Percentiles rank a stretch among this genome's conserved stretches.
Conservation (phyloP, 306 rosid species). For the Oxytropis ochrocephala region DNA sequence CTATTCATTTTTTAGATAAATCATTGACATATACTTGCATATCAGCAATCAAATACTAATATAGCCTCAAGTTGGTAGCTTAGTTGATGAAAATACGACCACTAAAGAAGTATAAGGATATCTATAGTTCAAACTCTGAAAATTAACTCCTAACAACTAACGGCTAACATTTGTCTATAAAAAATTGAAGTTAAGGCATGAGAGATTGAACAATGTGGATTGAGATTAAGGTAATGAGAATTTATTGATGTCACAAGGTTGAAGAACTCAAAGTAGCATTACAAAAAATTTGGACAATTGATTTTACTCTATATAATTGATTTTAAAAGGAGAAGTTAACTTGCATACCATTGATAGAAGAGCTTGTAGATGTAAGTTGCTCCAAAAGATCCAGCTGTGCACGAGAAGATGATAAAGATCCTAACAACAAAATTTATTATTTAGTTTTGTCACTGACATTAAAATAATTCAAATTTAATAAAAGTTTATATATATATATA, state of each 20-base stretch:
- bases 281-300: no score
- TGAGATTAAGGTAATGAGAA: no score
- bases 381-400: conserved; percentile 85
- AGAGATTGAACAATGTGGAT: no score
- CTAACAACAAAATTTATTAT: conserved; percentile 25
- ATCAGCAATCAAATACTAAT: not conserved
- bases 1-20: not conserved
- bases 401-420: conserved; percentile 66
- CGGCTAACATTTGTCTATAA: no score
- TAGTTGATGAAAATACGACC: no score
- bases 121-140: no score
- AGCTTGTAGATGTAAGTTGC: conserved; percentile 72
- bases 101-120: no score
- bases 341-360: conserved; percentile 50
- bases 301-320: not conserved
- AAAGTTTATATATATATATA: not conserved
- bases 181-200: no score
- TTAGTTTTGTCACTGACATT: not conserved
- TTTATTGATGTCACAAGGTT: no score
- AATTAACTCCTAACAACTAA: no score
- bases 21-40: not conserved
- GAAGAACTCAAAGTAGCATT: no score
- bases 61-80: no score
- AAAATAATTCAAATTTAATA: not conserved
- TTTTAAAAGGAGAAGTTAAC: not conserved